phyloP scores from a whole-genome alignment of 1,284 basidiomycete species.

The Ganoderma lingzhi region DNA sequence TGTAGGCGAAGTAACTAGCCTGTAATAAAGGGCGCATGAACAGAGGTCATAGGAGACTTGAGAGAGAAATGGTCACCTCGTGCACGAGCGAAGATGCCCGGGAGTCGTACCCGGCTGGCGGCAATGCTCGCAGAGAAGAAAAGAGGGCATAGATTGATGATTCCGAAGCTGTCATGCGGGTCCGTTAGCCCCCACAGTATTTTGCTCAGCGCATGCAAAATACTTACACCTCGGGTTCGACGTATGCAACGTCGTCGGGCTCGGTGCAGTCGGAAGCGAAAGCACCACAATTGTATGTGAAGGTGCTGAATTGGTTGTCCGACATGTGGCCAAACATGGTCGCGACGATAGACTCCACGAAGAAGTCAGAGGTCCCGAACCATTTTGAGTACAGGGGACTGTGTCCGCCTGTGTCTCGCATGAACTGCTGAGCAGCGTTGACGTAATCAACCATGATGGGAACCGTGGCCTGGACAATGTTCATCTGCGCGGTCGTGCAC shows the following conservation, averaged over 20 bases:
- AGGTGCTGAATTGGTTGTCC: not conserved
- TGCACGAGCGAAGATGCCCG: not conserved
- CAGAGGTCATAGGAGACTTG: not conserved
- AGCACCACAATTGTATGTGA: not conserved
- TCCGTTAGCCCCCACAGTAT: not conserved
- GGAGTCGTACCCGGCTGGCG: not conserved
- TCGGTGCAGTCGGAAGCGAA: not conserved
- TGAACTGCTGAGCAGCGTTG: not conserved
- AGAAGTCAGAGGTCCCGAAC: not conserved
- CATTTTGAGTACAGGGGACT: not conserved
- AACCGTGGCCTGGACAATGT: not conserved
- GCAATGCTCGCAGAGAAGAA: not conserved
- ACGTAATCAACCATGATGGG: not conserved
- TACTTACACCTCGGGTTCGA: not conserved
- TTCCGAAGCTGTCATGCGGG: not conserved
- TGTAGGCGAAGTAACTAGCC: not conserved
- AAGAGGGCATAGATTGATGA: not conserved
- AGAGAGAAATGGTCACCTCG: not conserved
- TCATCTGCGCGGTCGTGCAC: not conserved
- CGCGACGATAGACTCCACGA: not conserved
- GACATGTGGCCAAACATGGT: not conserved
- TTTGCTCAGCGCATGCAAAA: not conserved
- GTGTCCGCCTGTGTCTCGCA: not conserved
- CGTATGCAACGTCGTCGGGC: not conserved
- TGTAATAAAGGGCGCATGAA: not conserved